Evolutionary conservation across 2,329 filamentous ascomycete genomes (phyloP), one percentile per base, ranked within the genome.

Genomic region (Clonostachys solani): DNA sequence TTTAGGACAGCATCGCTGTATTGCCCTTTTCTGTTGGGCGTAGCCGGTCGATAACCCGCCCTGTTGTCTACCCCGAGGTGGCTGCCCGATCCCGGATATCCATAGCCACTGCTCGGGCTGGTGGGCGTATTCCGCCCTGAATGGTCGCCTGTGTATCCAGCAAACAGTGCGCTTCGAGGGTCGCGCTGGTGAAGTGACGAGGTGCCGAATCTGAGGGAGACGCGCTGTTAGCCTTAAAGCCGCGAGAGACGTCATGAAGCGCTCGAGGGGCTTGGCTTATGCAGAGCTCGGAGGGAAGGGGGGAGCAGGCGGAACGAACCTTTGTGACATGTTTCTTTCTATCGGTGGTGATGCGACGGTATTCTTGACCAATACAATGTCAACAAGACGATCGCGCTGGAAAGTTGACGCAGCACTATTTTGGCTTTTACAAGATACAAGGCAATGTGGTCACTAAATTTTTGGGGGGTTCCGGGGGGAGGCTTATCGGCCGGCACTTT

Each of bases 1-100:
- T 89, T 90, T 46, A 99, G 78, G 43, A 96, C 90, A 17, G 92
- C 88, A 59, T 95, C 87, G 62, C 87, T 92, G 66, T 97, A 97
- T 65, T 96, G 92, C 13, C 92, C 92, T 62, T 86, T 89, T 55
- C 54, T 75, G 64, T 91, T 89, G 50, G 87, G 87, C 50, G 87
- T 90, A 55, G 86, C 87, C 33, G 80, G 68, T 45, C 86, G 73
- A 64, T 73, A 88, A n/a, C 71, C 70, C 34, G 58, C 59, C 46
- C 60, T 57, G 50, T 53, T 56, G 47, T 65, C 60, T 44, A 63
- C 60, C 45, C 64, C 61, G 35, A 65, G 53, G 57, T 38, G 47
- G 41, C 42, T 43, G 36, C 42, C 19, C 13, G 36, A 43, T 19
- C 45, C 41, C 16, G 54, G 52, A 54, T 80, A 79, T 47, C 76